Conservation (phyloP, 2,329 filamentous ascomycete genomes). For the Colletotrichum navitas region DNA sequence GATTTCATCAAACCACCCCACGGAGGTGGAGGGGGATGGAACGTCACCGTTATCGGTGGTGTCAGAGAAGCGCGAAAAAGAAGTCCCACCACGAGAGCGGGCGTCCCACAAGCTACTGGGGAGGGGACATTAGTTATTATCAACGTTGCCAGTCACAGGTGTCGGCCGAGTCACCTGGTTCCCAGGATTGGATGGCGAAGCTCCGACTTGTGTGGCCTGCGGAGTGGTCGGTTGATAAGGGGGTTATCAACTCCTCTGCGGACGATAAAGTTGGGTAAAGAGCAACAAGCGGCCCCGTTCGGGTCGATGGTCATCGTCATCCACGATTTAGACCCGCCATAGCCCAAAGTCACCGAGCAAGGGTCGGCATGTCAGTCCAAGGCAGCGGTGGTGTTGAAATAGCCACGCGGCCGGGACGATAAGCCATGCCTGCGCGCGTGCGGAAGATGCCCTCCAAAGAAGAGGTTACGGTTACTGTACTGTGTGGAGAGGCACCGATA, state of each 20-base stretch:
- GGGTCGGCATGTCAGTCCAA: constrained; percentile 33
- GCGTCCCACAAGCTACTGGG: neutral
- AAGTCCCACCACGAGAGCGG: constrained; percentile 29
- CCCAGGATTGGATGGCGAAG: constrained; percentile 27
- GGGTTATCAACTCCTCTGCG: neutral
- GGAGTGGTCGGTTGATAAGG: neutral
- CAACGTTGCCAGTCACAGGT: constrained; percentile 39
- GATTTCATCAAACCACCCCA: constrained; percentile 16
- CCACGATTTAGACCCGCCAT: constrained; percentile 24
- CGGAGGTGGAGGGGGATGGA: constrained; percentile 42
- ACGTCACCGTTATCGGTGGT: constrained; percentile 43
- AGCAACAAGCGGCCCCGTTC: neutral
- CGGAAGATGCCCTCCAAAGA: neutral
- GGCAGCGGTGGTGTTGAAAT: constrained; percentile 23
- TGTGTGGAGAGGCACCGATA: constrained; percentile 22
- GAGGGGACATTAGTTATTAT: constrained; percentile 19
- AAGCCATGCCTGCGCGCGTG: neutral
- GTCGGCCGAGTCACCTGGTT: constrained; percentile 35
- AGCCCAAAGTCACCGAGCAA: constrained; percentile 14
- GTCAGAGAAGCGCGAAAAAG: constrained; percentile 1
- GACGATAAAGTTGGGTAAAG: constrained; percentile 7
- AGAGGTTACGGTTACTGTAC: neutral
- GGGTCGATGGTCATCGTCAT: constrained; percentile 24
- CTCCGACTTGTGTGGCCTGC: constrained; percentile 1
- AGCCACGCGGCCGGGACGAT: constrained; percentile 37